Evolutionary conservation across 73 alveolate species (phyloP).

Genomic region (Blepharisma stoltei): DNA sequence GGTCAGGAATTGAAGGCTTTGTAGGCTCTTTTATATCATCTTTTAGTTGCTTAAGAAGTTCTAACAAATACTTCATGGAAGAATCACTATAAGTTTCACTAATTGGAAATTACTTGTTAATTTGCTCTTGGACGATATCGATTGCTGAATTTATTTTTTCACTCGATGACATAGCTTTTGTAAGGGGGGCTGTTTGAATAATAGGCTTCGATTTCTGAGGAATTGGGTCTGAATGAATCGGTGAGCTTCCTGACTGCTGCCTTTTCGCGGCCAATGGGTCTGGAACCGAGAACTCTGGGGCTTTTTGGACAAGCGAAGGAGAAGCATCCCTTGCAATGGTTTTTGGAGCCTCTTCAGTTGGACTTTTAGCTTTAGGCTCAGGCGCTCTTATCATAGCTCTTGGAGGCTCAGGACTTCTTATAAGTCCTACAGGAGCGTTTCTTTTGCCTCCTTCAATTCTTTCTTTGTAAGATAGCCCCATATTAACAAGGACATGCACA

Average conservation of each 20-base stretch:
- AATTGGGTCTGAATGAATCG: background rate
- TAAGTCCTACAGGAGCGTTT: background rate
- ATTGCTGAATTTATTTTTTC: background rate
- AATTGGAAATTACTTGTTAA: background rate
- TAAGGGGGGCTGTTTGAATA: background rate
- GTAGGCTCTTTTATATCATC: too few species aligned
- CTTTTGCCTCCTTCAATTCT: conserved; percentile 5
- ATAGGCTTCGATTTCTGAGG: background rate
- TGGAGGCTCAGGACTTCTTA: background rate
- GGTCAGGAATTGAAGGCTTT: too few species aligned
- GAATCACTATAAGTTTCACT: too few species aligned
- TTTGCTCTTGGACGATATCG: background rate
- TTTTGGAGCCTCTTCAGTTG: too few species aligned
- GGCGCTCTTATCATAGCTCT: background rate
- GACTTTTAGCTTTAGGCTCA: background rate
- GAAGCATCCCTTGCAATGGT: too few species aligned
- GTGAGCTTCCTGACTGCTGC: background rate
- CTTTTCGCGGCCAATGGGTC: background rate
- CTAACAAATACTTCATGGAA: too few species aligned
- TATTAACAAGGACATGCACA: conserved; percentile 10
- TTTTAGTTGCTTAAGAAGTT: too few species aligned
- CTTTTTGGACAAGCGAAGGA: background rate
- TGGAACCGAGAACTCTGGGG: background rate
- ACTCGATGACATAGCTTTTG: conserved; percentile 5
- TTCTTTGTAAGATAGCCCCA: conserved; percentile 17